Percentiles rank a stretch among this genome's conserved stretches.
Evolutionary conservation across 2,329 filamentous ascomycete genomes (phyloP).

Genomic region (Ophiosphaerella narmari): DNA sequence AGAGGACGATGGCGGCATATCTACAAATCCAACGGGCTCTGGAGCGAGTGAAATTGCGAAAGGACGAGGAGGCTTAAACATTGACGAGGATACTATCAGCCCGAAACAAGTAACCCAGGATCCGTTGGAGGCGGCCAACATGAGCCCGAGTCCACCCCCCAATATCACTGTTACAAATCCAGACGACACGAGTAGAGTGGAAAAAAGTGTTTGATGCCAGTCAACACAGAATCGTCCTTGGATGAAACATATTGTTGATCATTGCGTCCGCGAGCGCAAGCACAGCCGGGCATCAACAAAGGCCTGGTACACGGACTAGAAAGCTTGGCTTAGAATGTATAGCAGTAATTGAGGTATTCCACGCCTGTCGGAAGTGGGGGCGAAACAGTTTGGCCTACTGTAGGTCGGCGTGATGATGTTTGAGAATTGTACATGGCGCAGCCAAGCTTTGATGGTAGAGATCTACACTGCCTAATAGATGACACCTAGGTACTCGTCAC

Average conservation of each 20-base stretch:
- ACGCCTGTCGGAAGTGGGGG: no score
- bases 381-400: no score
- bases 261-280: neutral
- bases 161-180: slow-evolving; percentile 5
- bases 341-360: no score
- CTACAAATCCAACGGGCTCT: slow-evolving; percentile 8
- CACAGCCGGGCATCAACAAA: neutral
- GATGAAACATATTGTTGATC: no score
- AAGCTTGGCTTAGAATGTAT: no score
- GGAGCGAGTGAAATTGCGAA: slow-evolving; percentile 6
- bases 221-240: neutral
- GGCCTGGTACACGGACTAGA: no score
- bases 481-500: no score
- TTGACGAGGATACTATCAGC: slow-evolving; percentile 6
- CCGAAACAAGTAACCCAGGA: neutral
- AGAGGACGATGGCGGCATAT: slow-evolving; percentile 31
- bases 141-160: neutral
- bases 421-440: slow-evolving; percentile 14
- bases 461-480: no score
- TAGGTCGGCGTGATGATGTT: slow-evolving; percentile 30
- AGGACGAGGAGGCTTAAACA: neutral
- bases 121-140: slow-evolving; percentile 2
- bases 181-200: slow-evolving; percentile 1
- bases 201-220: slow-evolving; percentile 2
- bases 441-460: neutral